Conservation (phyloP, 176 grass and related monocot genomes). For the Raddia guianensis region DNA sequence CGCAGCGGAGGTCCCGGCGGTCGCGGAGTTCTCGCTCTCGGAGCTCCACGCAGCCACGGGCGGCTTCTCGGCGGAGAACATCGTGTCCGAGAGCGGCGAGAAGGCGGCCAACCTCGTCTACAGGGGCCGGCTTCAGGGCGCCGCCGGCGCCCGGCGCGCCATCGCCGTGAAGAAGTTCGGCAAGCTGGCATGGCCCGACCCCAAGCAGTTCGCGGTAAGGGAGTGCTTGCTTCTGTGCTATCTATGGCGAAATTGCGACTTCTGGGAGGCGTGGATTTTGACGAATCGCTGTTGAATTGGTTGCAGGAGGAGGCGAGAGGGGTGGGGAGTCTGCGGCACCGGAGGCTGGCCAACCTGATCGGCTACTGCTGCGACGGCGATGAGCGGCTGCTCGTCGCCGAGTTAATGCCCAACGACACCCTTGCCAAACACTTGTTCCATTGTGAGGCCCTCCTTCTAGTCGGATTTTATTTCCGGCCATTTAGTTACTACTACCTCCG, state of each 20-base stretch:
- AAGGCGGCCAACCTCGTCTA: slow-evolving; percentile 83
- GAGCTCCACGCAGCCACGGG: slow-evolving; percentile 71
- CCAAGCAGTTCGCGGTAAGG: slow-evolving; percentile 90
- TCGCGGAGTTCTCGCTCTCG: slow-evolving; percentile 69
- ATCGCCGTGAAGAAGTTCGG: slow-evolving; percentile 95
- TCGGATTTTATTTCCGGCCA: not conserved
- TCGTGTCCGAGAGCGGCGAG: slow-evolving; percentile 85
- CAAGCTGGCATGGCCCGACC: slow-evolving; percentile 86
- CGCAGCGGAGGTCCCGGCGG: slow-evolving; percentile 43
- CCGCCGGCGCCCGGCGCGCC: slow-evolving; percentile 26
- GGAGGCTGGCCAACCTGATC: slow-evolving; percentile 75
- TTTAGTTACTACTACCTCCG: not conserved
- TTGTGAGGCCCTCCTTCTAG: slow-evolving; percentile 48
- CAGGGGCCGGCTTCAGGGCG: slow-evolving; percentile 54
- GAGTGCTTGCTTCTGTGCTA: not conserved
- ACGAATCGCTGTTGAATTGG: not conserved
- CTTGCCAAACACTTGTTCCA: slow-evolving; percentile 82
- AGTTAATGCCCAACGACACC: slow-evolving; percentile 90
- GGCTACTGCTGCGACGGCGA: slow-evolving; percentile 82
- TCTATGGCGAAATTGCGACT: slow-evolving; percentile 5
- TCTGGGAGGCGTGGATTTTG: not conserved
- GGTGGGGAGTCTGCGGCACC: slow-evolving; percentile 65
- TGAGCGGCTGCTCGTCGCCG: slow-evolving; percentile 76
- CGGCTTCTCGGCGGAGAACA: slow-evolving; percentile 59
- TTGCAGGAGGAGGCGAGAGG: slow-evolving; percentile 75